Percentiles rank a stretch among this genome's conserved stretches.
Conservation (phyloP, 805 yeast species). For the Ogataea henricii region DNA sequence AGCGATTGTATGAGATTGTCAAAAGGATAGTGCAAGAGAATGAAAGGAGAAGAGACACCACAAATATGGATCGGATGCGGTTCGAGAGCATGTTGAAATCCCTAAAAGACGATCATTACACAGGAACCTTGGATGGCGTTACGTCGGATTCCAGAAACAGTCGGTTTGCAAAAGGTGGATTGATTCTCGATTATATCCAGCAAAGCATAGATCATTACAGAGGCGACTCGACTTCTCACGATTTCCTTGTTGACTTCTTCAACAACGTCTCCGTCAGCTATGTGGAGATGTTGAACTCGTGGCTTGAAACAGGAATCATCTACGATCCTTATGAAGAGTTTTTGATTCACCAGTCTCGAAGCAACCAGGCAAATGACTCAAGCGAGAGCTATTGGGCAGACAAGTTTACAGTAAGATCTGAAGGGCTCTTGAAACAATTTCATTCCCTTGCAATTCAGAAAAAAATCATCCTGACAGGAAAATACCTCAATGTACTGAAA, state of each 20-base stretch:
- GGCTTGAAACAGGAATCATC: constrained; percentile 76
- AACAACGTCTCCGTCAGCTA: constrained; percentile 64
- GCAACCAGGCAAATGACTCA: constrained; percentile 12
- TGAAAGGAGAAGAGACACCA: constrained; percentile 38
- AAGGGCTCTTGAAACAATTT: constrained; percentile 73
- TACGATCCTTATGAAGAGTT: constrained; percentile 85
- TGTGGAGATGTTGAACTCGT: constrained; percentile 65
- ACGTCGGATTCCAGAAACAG: constrained; percentile 54
- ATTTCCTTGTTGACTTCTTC: constrained; percentile 55
- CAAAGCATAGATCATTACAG: constrained; percentile 53
- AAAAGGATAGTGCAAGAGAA: constrained; percentile 53
- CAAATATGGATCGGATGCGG: constrained; percentile 29
- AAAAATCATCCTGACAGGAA: constrained; percentile 80
- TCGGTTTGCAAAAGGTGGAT: constrained; percentile 74
- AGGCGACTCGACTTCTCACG: constrained; percentile 63
- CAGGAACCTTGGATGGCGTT: constrained; percentile 50
- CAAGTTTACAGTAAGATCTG: constrained; percentile 70
- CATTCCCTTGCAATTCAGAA: constrained; percentile 52
- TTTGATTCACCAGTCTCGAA: constrained; percentile 50
- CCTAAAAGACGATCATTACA: constrained; percentile 43
- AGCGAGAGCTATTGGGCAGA: constrained; percentile 72
- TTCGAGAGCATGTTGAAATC: constrained; percentile 36
- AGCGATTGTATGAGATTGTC: constrained; percentile 59
- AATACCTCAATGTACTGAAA: constrained; percentile 71
- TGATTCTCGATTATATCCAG: constrained; percentile 64